These are phyloP conservation scores for Termitomyces sp. DNA, from an alignment of 768 basidiomycete genomes.

Conservation along the genomic window DNA sequence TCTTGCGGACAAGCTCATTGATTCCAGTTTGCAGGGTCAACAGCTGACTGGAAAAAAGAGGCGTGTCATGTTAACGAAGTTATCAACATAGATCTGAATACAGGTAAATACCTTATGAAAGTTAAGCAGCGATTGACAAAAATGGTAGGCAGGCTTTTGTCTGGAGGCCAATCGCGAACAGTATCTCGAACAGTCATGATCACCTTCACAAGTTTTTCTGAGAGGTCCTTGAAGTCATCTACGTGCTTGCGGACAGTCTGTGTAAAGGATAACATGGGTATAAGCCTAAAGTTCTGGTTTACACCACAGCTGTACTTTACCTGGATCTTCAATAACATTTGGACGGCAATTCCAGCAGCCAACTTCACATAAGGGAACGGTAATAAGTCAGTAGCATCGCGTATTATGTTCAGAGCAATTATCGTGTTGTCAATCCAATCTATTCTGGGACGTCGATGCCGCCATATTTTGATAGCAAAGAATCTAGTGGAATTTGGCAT, in stretches of 20 bases:
- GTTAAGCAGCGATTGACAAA: background rate
- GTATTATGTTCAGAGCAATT: background rate
- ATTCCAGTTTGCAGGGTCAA: background rate
- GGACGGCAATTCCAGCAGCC: background rate
- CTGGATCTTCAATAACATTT: background rate
- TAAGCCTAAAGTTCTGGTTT: no score
- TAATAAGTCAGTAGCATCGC: background rate
- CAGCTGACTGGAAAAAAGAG: background rate
- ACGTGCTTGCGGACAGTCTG: background rate
- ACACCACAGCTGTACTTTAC: background rate
- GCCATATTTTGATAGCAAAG: background rate
- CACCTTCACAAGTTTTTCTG: background rate
- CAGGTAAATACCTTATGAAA: background rate
- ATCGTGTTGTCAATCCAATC: background rate
- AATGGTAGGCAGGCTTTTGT: background rate
- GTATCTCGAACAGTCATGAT: background rate
- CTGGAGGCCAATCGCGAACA: background rate
- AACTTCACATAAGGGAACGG: background rate
- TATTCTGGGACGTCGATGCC: no score
- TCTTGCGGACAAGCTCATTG: background rate
- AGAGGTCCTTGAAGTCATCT: slow-evolving; percentile 1
- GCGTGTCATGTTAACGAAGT: no score
- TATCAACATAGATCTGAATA: background rate
- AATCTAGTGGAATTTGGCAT: no score
- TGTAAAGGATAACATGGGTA: background rate